A percentile compares a stretch with the other conserved stretches of the same genome.
These are phyloP conservation scores for Serendipita sp. DNA, from an alignment of 768 basidiomycete genomes.

Conservation along the genomic window DNA sequence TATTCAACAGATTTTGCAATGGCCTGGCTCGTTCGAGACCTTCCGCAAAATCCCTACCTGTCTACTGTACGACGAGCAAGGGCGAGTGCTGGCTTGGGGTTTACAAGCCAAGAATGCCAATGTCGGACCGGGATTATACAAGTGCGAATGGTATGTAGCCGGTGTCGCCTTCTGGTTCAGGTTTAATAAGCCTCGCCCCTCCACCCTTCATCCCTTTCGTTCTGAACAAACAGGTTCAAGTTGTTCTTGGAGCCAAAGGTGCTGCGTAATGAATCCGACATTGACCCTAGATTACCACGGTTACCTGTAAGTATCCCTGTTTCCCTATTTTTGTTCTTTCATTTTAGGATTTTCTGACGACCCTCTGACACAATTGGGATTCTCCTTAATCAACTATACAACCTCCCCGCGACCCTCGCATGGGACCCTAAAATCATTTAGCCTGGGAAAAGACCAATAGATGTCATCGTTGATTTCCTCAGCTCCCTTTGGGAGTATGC, in stretches of 20 bases:
- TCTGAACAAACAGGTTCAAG: slow-evolving; percentile 43
- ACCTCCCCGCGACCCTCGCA: not conserved
- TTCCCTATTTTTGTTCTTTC: no score
- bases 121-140: slow-evolving; percentile 43
- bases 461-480: slow-evolving; percentile 73
- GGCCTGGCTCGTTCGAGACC: slow-evolving; percentile 75
- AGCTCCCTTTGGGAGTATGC: slow-evolving; percentile 60
- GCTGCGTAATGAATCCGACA: slow-evolving; percentile 47
- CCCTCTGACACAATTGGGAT: not conserved
- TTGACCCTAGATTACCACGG: slow-evolving; percentile 64
- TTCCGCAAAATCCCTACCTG: slow-evolving; percentile 82
- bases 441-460: slow-evolving; percentile 58
- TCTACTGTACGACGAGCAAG: slow-evolving; percentile 58
- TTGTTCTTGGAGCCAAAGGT: slow-evolving; percentile 71
- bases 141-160: slow-evolving; percentile 34
- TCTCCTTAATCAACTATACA: not conserved
- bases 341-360: not conserved
- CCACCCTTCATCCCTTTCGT: not conserved
- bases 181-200: not conserved
- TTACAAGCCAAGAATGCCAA: slow-evolving; percentile 72
- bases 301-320: slow-evolving; percentile 48
- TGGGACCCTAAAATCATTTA: slow-evolving; percentile 16
- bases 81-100: slow-evolving; percentile 68
- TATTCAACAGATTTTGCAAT: slow-evolving; percentile 70
- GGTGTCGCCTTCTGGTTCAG: not conserved